A percentile compares a stretch with the other conserved stretches of the same genome.
These are phyloP conservation scores for Arthroderma uncinatum DNA, from an alignment of 2,329 filamentous ascomycete species.

Conservation along the genomic window DNA sequence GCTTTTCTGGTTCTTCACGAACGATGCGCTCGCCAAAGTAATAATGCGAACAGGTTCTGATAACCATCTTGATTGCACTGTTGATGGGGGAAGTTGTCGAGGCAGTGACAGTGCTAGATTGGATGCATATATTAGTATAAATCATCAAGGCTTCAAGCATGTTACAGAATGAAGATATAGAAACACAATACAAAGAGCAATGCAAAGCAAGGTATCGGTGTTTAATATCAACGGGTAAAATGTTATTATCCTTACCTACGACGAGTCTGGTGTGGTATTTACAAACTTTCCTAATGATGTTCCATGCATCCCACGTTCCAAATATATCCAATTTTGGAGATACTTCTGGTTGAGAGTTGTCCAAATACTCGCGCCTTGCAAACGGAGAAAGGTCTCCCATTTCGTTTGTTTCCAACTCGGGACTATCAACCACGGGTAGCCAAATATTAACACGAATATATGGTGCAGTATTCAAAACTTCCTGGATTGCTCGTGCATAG, in stretches of 20 bases:
- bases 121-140: constrained; percentile 15
- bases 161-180: neutral
- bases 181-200: neutral
- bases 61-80: constrained; percentile 50
- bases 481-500: constrained; percentile 73
- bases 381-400: constrained; percentile 37
- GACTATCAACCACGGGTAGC: constrained; percentile 70
- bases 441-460: constrained; percentile 73
- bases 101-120: constrained; percentile 46
- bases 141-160: neutral
- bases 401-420: constrained; percentile 41
- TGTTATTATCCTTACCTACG: constrained; percentile 55
- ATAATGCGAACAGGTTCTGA: constrained; percentile 52
- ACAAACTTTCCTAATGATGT: constrained; percentile 72
- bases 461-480: constrained; percentile 61
- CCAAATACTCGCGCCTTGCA: constrained; percentile 32
- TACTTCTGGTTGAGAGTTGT: constrained; percentile 22
- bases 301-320: constrained; percentile 87
- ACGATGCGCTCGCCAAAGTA: constrained; percentile 42
- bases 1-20: constrained; percentile 48
- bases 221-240: neutral
- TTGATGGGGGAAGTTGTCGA: constrained; percentile 45
- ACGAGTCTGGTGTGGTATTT: constrained; percentile 71
- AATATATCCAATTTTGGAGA: constrained; percentile 55
- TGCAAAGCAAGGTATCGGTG: neutral